These are phyloP conservation scores for Tripterygium wilfordii DNA, from an alignment of 177 flowering plant genomes.

Conservation along the genomic window DNA sequence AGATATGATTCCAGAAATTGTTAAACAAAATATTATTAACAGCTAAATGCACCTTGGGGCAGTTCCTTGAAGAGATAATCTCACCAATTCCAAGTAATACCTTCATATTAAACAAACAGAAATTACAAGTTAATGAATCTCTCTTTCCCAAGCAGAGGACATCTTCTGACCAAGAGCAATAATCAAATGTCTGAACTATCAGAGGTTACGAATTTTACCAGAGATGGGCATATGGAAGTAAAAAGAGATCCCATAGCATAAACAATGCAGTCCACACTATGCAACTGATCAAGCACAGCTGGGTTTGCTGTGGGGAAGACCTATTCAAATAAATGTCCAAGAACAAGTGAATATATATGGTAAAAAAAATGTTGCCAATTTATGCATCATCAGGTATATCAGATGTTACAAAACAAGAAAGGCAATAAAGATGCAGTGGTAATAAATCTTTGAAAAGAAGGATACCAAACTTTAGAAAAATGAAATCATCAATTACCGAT, in stretches of 20 bases:
- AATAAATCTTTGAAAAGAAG: too few relatives aligned
- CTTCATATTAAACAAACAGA: too few relatives aligned
- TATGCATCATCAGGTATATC: not conserved
- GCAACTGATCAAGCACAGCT: conserved; percentile 70
- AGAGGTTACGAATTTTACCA: conserved; percentile 52
- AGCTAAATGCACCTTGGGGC: conserved; percentile 59
- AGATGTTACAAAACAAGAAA: too few relatives aligned
- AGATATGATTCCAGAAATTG: too few relatives aligned
- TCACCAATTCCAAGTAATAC: conserved; percentile 86
- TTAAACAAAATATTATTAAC: not conserved
- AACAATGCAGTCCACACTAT: conserved; percentile 69
- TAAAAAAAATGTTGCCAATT: not conserved
- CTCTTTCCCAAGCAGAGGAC: too few relatives aligned
- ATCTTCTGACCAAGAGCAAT: not conserved
- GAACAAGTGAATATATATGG: not conserved
- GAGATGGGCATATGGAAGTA: conserved; percentile 90
- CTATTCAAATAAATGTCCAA: conserved; percentile 29
- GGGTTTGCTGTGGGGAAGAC: conserved; percentile 82
- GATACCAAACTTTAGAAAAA: too few relatives aligned
- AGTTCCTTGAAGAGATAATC: conserved; percentile 66
- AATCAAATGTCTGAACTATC: too few relatives aligned
- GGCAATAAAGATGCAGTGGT: too few relatives aligned
- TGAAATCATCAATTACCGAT: too few relatives aligned
- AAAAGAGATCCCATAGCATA: conserved; percentile 98
- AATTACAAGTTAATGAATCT: too few relatives aligned